Conservation (phyloP, 306 rosid genomes). For the Morella rubra region DNA sequence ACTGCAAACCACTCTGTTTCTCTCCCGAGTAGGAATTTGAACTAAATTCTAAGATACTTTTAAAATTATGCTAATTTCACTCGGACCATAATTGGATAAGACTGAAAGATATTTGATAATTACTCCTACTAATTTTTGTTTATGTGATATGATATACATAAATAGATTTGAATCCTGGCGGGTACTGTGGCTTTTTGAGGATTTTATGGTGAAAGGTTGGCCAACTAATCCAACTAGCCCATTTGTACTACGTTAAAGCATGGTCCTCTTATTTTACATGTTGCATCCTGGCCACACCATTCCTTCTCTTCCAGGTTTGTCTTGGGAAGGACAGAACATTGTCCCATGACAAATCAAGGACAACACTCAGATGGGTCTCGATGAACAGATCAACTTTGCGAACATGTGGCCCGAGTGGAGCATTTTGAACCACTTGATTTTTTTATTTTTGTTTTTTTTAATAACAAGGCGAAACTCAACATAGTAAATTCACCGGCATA, state of each 20-base stretch:
- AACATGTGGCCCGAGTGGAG: background rate
- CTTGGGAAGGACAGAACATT: slow-evolving; percentile 9
- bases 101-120: slow-evolving; percentile 32
- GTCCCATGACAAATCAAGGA: slow-evolving; percentile 7
- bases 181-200: slow-evolving; percentile 34
- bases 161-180: slow-evolving; percentile 64
- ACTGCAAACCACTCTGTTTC: slow-evolving; percentile 34
- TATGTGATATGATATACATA: background rate
- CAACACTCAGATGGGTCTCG: background rate
- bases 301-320: slow-evolving; percentile 11
- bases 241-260: slow-evolving; percentile 23
- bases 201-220: slow-evolving; percentile 50
- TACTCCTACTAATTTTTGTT: slow-evolving; percentile 13
- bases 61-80: slow-evolving; percentile 20
- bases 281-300: slow-evolving; percentile 22
- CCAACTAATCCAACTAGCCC: slow-evolving; percentile 59
- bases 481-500: no score
- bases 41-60: slow-evolving; percentile 6
- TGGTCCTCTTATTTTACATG: slow-evolving; percentile 33
- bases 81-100: slow-evolving; percentile 42
- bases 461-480: no score
- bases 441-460: no score
- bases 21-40: slow-evolving; percentile 19
- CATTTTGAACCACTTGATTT: no score
- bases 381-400: background rate